These are phyloP conservation scores for Fagus crenata DNA, from an alignment of 306 rosid species.

Conservation along the genomic window DNA sequence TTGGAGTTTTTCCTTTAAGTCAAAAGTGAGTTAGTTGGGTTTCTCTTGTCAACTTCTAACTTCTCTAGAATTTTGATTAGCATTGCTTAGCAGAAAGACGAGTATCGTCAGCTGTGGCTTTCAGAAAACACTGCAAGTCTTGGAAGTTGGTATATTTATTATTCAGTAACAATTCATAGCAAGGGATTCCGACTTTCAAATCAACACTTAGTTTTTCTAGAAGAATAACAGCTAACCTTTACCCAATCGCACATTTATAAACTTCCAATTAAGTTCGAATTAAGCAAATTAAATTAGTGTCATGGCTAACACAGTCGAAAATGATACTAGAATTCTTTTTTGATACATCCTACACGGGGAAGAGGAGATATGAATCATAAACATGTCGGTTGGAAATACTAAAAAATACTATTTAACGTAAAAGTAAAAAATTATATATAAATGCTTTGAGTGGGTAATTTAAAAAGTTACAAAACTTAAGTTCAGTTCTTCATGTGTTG, in stretches of 20 bases:
- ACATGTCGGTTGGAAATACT: too few species aligned
- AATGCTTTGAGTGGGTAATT: too few species aligned
- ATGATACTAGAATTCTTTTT: background rate
- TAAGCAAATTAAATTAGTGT: background rate
- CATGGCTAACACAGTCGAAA: background rate
- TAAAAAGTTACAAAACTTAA: too few species aligned
- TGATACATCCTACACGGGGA: background rate
- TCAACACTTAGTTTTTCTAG: background rate
- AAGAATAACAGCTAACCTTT: background rate
- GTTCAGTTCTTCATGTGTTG: too few species aligned
- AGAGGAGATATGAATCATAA: too few species aligned
- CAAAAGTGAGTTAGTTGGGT: conserved; percentile 28
- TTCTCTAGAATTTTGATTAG: background rate
- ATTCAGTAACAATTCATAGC: background rate
- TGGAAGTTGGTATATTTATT: background rate
- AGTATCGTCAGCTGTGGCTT: background rate
- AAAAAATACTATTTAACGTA: too few species aligned
- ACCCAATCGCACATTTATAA: background rate
- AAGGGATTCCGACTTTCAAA: background rate
- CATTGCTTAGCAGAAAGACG: background rate
- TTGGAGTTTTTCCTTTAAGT: conserved; percentile 19
- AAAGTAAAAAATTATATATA: too few species aligned
- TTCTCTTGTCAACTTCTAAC: background rate
- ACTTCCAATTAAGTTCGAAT: background rate
- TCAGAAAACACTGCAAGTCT: background rate